Base-by-base conservation (phyloP, 768 basidiomycete species). In the Phallus indusiatus region DNA sequence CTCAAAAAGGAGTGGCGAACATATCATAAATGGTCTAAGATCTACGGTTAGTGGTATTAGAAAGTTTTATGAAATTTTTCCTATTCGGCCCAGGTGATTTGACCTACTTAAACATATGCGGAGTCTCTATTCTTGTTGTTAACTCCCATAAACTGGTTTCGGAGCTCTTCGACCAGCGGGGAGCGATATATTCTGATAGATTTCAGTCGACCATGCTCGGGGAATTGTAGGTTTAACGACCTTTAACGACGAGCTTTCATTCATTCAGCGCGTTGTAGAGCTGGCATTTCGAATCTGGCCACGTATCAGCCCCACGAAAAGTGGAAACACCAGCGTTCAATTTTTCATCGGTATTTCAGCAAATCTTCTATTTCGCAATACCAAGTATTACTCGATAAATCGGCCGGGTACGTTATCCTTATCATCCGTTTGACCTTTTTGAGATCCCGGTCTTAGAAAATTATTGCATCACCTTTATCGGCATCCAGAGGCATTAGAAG, bases 101-200 rank as follows among this genome's bases (percentile, higher is more conserved):
- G 48, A 55, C 70, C 3, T 65, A 67, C 20, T 49, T 66, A 35
- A 65, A 68, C 37, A 33, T 68, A 10, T 61, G 63, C 36, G 66
- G 68, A 16, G 62, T 59, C 1, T 64, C 64, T 48, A 56, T 72
- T 55, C 60, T 74, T 47, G 61, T 76, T n/a, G 60, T 76, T 50
- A 75, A 73, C 61, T 70, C 68, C 10, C 56, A 66, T 18, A 68
- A 71, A 37, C 65, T 69, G 17, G 68, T 70, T 2, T 68, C 68
- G 24, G 74, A 73, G 9, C 65, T 77, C 5, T 67, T 77, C n/a
- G 71, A 75, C 46, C 71, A 71, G 42, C 65, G 72, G 11, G 73
- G 73, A 1, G 61, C 66, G 4, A 73, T 71, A 5, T 77, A 77
- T 63, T 75, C 76, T 5, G 68, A 67, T 62, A 61, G 71, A 62